Conservation (phyloP, 305 asterid species). For the Solanum chacoense region DNA sequence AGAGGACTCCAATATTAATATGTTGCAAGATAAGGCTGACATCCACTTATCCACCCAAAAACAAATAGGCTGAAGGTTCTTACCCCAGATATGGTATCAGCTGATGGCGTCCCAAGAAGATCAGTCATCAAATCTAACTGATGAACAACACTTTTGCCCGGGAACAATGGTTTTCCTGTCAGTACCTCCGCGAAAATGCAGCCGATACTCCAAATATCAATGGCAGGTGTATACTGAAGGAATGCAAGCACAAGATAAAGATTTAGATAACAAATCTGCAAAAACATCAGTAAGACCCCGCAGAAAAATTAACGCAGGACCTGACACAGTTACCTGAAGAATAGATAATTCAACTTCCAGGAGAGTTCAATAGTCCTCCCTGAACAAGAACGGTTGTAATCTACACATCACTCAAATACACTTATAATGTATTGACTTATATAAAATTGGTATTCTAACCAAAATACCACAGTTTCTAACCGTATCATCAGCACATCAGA, state of each 20-base stretch:
- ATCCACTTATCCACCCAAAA: not conserved
- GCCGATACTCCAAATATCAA: constrained; percentile 48
- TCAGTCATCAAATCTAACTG: constrained; percentile 47
- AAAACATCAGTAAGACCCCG: constrained; percentile 14
- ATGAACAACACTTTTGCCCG: constrained; percentile 50
- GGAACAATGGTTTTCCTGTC: constrained; percentile 47
- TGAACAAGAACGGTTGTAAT: constrained; percentile 73
- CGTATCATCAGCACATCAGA: not conserved
- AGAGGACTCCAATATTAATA: not conserved
- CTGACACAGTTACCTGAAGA: constrained; percentile 69
- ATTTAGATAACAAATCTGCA: not conserved
- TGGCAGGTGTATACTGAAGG: constrained; percentile 48
- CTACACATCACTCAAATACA: constrained; percentile 50
- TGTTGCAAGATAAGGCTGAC: not conserved
- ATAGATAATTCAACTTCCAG: constrained; percentile 82
- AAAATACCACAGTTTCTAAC: not conserved
- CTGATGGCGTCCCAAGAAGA: constrained; percentile 45
- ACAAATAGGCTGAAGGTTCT: not conserved
- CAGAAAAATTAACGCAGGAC: constrained; percentile 28
- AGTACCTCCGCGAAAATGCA: constrained; percentile 47
- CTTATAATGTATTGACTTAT: constrained; percentile 14
- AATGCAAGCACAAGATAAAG: not conserved
- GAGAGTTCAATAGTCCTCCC: constrained; percentile 89
- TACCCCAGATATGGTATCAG: constrained; percentile 79
- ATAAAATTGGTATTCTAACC: not conserved